Base-by-base conservation (phyloP, 2,329 filamentous ascomycete genomes). In the Penicillium olsonii region DNA sequence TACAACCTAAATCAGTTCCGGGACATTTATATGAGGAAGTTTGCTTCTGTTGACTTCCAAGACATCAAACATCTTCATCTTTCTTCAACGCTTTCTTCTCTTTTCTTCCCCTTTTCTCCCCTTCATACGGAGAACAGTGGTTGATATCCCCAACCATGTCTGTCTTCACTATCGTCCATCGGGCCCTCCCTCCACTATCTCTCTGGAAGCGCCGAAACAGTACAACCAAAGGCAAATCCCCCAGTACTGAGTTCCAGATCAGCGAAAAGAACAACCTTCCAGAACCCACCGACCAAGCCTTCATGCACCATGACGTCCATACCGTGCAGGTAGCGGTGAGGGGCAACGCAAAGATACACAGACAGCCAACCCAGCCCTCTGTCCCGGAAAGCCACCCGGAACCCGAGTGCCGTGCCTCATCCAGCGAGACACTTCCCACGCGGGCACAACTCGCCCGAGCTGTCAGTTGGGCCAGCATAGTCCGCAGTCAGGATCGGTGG, bases 381-480 rank as follows among this genome's bases (percentile, higher is more conserved):
- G n/a, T n/a, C 10, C 41, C 35, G 42, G 17, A 20, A 37, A 35
- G 15, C 33, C 12, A 18, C 39, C 48, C 49, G 19, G 50, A 20
- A 20, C 50, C 54, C 52, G 49, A 52, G 48, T n/a, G 48, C 41
- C 50, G 46, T 35, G 43, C 45, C 41, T 24, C 35, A 35, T 40
- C 45, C 35, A 51, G 46, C 19, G 52, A 42, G 39, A 41, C 47
- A n/a, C 45, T 45, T 37, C 47, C 52, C 22, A 50, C 51, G 15
- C 55, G 51, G 18, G 26, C 50, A 12, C 55, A 51, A 37, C 45
- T 65, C 19, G 50, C 49, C 39, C 65, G 64, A 22, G 48, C 56
- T 20, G 64, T 68, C 9, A 65, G 63, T 42, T 69, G 66, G 65
- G 60, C 60, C 11, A 67, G 56, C 48, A 61, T 68, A 40, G 55